Percentiles rank a stretch among this genome's conserved stretches.
phyloP scores from a whole-genome alignment of 2,329 filamentous ascomycete genomes.

The Diaporthe sp. region DNA sequence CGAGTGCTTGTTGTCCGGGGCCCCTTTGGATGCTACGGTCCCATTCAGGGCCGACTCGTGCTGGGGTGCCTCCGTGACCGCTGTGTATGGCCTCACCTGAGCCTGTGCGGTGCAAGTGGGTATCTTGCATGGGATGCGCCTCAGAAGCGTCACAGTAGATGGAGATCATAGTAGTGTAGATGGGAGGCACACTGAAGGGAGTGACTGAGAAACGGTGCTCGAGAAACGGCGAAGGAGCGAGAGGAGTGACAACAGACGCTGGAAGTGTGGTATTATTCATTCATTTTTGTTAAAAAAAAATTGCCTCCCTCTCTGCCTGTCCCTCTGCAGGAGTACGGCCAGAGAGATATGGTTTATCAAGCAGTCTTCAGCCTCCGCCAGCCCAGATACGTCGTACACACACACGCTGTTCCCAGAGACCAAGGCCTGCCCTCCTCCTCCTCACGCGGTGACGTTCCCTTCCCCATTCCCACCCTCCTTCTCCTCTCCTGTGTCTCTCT shows the following conservation, averaged over 20 bases:
- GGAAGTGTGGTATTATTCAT: constrained; percentile 25
- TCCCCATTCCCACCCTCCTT: neutral
- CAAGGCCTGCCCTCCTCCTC: neutral
- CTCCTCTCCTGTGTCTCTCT: neutral
- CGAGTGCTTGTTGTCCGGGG: neutral
- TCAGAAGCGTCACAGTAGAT: constrained; percentile 10
- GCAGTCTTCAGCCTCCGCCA: constrained; percentile 25
- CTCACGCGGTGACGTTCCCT: neutral
- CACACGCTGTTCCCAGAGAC: constrained; percentile 16
- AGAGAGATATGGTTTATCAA: constrained; percentile 14
- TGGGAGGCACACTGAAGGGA: too few species aligned
- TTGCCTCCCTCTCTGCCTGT: constrained; percentile 7
- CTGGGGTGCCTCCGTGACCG: neutral
- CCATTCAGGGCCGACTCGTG: neutral
- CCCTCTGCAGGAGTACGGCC: neutral
- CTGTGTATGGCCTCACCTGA: neutral
- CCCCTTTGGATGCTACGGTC: neutral
- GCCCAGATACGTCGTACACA: constrained; percentile 10
- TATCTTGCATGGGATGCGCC: neutral
- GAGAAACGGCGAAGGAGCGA: neutral
- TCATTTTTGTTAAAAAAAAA: neutral
- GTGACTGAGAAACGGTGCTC: too few species aligned
- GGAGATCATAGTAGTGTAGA: neutral
- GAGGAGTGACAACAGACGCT: neutral
- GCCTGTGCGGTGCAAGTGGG: neutral